Evolutionary conservation across 208 protist species (phyloP), one percentile per base, ranked within the genome.

Genomic region (Trypanosoma brucei): DNA sequence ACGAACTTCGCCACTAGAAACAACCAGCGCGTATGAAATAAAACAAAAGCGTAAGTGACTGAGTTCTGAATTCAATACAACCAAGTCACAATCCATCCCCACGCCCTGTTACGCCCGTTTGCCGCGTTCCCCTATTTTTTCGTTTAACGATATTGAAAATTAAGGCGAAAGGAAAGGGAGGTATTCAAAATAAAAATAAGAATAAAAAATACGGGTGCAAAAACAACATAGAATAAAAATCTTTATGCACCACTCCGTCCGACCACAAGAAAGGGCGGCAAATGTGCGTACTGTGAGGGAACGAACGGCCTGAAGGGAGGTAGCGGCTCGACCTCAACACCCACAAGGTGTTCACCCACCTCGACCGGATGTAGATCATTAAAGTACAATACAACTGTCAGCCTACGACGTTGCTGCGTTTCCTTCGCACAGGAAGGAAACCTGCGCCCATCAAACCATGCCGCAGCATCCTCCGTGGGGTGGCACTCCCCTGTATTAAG

Each of bases 241-340:
- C 55, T 49, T 75, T 62, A 9, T 50, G 5, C 5, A 40, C 45
- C 39, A 92, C 81, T 37, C 84, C 83, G 4, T 5, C 40, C 46
- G 39, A 92, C 83, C 37, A 88, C 86, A 31, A 88, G 76, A 61
- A 92, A 92, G n/a, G 86, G 86, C 8, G 70, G 55, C 33, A 92
- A 53, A 44, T 82, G 70, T 14, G 62, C 60, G 55, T 76, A 85
- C 3, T 88, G 68, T 1, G 70, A 59, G 31, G 86, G 72, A 30
- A 92, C 61, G 72, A 92, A 90, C 22, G 81, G 68, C 13, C 55
- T 70, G 61, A 84, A 92, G 11, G 66, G 60, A 1, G 60, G 57
- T 37, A 63, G 52, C 30, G 80, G 69, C 33, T 61, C 60, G 48
- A 83, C 62, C 69, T 92, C 78, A 34, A 80, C 75, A n/a, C 73